Conservation (phyloP, 1,284 basidiomycete species). For the Trichosporon asahii region DNA sequence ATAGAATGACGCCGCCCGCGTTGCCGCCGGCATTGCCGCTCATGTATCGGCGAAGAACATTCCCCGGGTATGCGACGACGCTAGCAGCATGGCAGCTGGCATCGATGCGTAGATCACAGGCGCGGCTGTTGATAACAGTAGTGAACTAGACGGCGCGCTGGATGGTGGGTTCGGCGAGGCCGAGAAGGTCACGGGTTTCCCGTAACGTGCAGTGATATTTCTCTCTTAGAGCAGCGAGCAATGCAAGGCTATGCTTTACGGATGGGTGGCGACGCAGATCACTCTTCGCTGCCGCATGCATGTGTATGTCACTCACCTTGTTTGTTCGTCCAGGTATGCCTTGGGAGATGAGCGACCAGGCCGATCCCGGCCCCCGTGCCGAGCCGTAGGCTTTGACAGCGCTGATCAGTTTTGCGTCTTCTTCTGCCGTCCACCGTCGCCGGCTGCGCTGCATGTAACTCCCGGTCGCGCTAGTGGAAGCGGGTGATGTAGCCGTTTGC, state of each 20-base stretch:
- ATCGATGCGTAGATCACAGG: neutral
- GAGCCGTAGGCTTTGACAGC: conserved; percentile 25
- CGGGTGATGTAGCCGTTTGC: neutral
- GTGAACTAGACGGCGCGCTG: neutral
- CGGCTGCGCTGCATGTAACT: conserved; percentile 7
- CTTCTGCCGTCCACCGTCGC: conserved; percentile 24
- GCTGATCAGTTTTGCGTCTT: conserved; percentile 24
- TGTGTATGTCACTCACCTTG: conserved; percentile 24
- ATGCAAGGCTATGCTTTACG: neutral
- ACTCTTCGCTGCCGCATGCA: neutral
- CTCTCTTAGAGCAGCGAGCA: neutral
- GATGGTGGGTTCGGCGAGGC: neutral
- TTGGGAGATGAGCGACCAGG: conserved; percentile 24
- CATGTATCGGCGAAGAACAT: too few relatives aligned
- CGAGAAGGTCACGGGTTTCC: neutral
- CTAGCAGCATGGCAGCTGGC: neutral
- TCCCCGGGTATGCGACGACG: too few relatives aligned
- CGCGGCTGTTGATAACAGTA: conserved; percentile 1
- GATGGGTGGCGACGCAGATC: neutral
- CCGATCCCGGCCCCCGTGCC: conserved; percentile 19
- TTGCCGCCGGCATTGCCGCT: neutral
- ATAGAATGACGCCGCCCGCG: neutral
- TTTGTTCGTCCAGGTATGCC: conserved; percentile 22
- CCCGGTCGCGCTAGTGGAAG: neutral
- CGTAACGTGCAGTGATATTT: neutral